Base-by-base conservation (phyloP, 257 asterid species). In the Misopates orontium region DNA sequence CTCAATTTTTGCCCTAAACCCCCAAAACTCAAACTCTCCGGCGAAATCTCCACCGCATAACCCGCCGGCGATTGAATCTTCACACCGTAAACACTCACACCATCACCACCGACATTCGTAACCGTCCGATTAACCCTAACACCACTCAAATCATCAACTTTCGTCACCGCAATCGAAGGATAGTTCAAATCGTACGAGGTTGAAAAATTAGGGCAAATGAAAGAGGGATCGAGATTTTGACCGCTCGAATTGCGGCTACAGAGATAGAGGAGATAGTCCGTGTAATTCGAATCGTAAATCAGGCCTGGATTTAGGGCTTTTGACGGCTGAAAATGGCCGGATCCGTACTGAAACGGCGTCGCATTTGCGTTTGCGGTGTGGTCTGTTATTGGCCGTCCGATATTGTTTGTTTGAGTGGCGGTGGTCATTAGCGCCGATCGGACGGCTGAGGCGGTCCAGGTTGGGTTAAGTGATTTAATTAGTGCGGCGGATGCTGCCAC, bases 371-470 rank as follows among this genome's bases (percentile, higher is more conserved):
- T 57, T 49, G 60, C 73, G 12, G n/a, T 20, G 25, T 39, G 23
- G 16, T 71, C 71, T 4, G 67, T 28, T 15, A 71, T 71, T 21
- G 75, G 75, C 1, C 13, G 65, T 31, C 70, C 70, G 5, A 71
- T 8, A 51, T 63, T 63, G 60, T 71, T 63, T 17, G 66, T 62
- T 18, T 49, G 70, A 20, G 70, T 73, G 57, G 64, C 53, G 45
- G 86, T 74, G 9, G 85, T 81, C 74, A 77, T 69, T 9, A 81
- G 73, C 41, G 86, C 86, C 0, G 83, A 77, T 75, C 77, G 77
- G 44, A 76, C 53, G 49, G 85, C 79, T 44, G 82, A 68, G 64
- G 77, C 73, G 24, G 78, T 80, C 85, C 79, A 80, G 25, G 62
- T 36, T 8, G 79, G 85, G 60, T 80, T 79, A 1, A 49, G 44